Evolutionary conservation across 106 monocot species (phyloP).

Genomic region (Dendrobium nobile): DNA sequence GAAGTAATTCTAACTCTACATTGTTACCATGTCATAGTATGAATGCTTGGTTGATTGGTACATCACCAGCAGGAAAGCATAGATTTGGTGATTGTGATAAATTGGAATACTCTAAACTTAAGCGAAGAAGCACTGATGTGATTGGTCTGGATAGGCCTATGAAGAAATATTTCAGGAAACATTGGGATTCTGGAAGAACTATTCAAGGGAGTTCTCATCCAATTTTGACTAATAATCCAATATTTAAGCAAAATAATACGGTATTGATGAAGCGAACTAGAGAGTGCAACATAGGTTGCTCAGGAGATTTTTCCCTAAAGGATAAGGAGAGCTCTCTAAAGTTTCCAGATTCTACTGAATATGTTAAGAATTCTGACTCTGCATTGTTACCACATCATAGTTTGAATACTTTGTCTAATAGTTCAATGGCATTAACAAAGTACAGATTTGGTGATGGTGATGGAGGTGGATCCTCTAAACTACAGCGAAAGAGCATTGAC

Average conservation of each 20-base stretch:
- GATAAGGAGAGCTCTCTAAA: background rate
- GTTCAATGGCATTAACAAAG: background rate
- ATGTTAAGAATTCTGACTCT: background rate
- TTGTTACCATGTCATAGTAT: background rate
- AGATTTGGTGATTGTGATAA: background rate
- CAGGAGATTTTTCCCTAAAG: background rate
- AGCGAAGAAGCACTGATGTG: background rate
- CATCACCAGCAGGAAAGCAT: background rate
- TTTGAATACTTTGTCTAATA: background rate
- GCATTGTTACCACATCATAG: background rate
- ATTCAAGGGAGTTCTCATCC: background rate
- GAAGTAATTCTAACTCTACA: background rate
- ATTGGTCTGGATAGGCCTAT: background rate
- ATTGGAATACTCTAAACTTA: background rate
- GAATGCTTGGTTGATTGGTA: background rate
- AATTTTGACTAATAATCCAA: background rate
- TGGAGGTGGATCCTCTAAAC: background rate
- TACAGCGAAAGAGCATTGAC: conserved; percentile 2
- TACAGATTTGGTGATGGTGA: background rate
- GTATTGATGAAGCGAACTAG: background rate
- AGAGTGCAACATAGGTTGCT: background rate
- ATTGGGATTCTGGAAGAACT: background rate
- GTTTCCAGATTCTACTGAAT: background rate
- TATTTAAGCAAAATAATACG: background rate
- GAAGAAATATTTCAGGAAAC: background rate